Evolutionary conservation across 225 moss, liverwort and hornwort genomes (phyloP).

Genomic region (Bryoerythrophyllum caledonicum): DNA sequence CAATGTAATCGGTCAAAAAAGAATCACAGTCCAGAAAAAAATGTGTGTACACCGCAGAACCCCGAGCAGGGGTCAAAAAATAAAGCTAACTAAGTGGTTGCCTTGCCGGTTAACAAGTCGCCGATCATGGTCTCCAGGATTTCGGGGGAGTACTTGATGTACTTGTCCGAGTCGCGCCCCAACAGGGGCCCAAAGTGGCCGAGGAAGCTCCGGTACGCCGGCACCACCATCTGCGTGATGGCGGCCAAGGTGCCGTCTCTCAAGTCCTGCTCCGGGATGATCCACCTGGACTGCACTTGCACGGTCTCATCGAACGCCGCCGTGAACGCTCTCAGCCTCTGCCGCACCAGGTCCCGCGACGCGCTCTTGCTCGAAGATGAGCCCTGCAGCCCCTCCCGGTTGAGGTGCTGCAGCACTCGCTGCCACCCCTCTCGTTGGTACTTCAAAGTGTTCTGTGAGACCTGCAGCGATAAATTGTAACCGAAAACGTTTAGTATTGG

Average conservation of each 20-base stretch:
- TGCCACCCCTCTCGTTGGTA: conserved; percentile 87
- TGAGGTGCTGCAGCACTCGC: conserved; percentile 59
- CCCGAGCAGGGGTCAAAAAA: conserved; percentile 35
- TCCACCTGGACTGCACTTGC: conserved; percentile 67
- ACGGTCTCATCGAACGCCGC: conserved; percentile 67
- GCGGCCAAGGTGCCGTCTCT: conserved; percentile 60
- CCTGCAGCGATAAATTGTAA: conserved; percentile 30
- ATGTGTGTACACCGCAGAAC: conserved; percentile 38
- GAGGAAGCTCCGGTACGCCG: conserved; percentile 79
- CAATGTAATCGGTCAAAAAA: neutral
- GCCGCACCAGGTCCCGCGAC: conserved; percentile 67
- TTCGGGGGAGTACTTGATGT: conserved; percentile 20
- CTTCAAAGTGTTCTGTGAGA: conserved; percentile 63
- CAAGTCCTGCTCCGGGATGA: conserved; percentile 68
- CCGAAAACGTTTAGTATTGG: neutral
- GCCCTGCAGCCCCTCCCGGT: conserved; percentile 61
- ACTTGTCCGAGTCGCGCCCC: conserved; percentile 49
- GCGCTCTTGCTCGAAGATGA: conserved; percentile 66
- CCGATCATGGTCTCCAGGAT: conserved; percentile 1
- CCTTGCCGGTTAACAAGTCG: conserved; percentile 8
- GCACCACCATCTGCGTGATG: conserved; percentile 73
- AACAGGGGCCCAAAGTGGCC: conserved; percentile 48
- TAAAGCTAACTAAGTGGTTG: conserved; percentile 1
- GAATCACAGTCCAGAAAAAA: conserved; percentile 16
- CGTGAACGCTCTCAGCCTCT: conserved; percentile 66